Evolutionary conservation across 345 rosid species (phyloP), one percentile per base, ranked within the genome.

Genomic region (Acer yangbiense): DNA sequence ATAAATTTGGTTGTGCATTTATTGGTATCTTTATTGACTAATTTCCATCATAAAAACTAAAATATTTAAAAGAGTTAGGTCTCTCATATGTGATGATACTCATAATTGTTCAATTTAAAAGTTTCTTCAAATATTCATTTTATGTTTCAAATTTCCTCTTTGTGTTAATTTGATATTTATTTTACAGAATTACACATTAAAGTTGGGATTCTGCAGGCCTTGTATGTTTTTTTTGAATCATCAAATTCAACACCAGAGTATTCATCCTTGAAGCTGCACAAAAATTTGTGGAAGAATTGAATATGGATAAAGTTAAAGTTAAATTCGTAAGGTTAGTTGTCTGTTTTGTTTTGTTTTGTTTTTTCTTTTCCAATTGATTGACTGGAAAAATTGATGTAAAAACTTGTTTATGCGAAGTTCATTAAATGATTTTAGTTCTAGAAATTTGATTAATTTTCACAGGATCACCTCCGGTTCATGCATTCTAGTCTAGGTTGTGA

Each of bases 261-360:
- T 32, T 35, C 46, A 66, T 66, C n/a, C 3, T 73, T 52, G 69
- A 75, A 11, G 41, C 65, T 9, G 32, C 29, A 13, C 44, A 63
- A 43, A 1, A 5, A 0, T 18, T 71, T 17, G 63, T 23, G 48
- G 77, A 74, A 65, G 77, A 61, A 44, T 80, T 82, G 87, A 83
- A 68, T 54, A 1, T 46, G 78, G 73, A 50, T 52, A 69, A 68
- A 65, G 20, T 12, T 52, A 69, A 68, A 65, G 17, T 12, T 13
- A 86, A 84, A 65, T 86, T 86, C 62, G 87, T 75, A 21, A 85
- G 90, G 93, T 88, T 58, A 63, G 89, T 73, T 21, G 35, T 64
- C 14, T 23, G n/a, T 35, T 35, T 35, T 29, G 32, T 35, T 35
- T 35, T n/a, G n/a, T n/a, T n/a, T n/a, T n/a, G n/a, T n/a, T n/a